These are phyloP conservation scores for Ciborinia camelliae DNA, from an alignment of 2,329 filamentous ascomycete genomes.

Conservation along the genomic window DNA sequence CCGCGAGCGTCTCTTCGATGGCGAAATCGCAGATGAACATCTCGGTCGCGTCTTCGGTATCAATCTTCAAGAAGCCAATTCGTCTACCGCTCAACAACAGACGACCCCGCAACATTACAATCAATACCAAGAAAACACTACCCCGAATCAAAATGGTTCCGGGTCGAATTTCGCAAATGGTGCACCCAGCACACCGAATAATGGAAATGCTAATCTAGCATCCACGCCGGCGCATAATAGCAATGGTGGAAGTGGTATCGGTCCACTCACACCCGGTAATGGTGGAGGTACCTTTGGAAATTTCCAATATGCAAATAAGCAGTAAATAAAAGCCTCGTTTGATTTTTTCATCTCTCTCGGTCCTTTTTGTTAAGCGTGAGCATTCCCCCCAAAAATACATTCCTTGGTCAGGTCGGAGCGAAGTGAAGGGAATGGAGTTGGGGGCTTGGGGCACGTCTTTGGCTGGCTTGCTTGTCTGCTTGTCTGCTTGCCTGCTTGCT, in stretches of 20 bases:
- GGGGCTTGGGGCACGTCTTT: slow-evolving; percentile 1
- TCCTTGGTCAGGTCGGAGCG: neutral
- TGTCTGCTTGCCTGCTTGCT: neutral
- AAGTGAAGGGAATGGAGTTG: slow-evolving; percentile 1
- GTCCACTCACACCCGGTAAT: slow-evolving; percentile 74
- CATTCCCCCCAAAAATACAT: neutral
- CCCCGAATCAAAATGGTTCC: slow-evolving; percentile 51
- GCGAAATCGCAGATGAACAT: slow-evolving; percentile 76
- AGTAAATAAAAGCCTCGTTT: slow-evolving; percentile 13
- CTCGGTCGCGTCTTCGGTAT: slow-evolving; percentile 91
- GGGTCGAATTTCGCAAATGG: slow-evolving; percentile 47
- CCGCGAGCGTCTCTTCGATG: slow-evolving; percentile 81
- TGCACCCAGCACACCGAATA: slow-evolving; percentile 65
- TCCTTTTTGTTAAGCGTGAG: neutral
- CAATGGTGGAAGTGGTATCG: slow-evolving; percentile 49
- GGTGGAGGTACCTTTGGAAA: slow-evolving; percentile 72
- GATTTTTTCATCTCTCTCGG: neutral
- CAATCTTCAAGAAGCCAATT: slow-evolving; percentile 60
- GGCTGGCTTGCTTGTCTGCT: neutral
- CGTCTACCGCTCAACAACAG: slow-evolving; percentile 39
- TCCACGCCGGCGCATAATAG: slow-evolving; percentile 52
- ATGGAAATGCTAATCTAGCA: slow-evolving; percentile 53
- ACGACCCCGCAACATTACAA: slow-evolving; percentile 42
- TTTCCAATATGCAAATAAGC: slow-evolving; percentile 47
- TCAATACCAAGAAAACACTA: slow-evolving; percentile 45